Percentiles rank a stretch among this genome's conserved stretches.
phyloP scores from a whole-genome alignment of 257 asterid species.

The Jacaranda mimosifolia region DNA sequence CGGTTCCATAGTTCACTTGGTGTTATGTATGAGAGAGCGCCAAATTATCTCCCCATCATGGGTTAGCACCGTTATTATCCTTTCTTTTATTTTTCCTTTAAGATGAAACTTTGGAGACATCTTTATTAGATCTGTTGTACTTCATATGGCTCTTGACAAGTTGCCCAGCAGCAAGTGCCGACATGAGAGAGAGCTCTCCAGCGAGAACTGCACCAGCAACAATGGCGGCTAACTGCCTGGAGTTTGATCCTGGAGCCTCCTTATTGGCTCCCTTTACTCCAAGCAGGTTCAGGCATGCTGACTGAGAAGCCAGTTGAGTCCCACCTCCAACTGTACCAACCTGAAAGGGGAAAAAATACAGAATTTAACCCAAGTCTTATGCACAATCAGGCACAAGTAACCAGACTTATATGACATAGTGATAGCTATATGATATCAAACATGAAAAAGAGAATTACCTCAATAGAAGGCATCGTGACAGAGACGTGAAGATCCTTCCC shows the following conservation, averaged over 20 bases:
- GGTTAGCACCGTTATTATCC: slow-evolving; percentile 4
- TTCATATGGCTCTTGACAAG: slow-evolving; percentile 62
- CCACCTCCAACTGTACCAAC: slow-evolving; percentile 58
- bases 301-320: slow-evolving; percentile 52
- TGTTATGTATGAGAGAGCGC: background rate
- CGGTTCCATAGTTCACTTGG: background rate
- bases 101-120: slow-evolving; percentile 24
- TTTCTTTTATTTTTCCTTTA: background rate
- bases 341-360: slow-evolving; percentile 19
- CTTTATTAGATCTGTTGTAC: slow-evolving; percentile 50
- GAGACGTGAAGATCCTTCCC: slow-evolving; percentile 56
- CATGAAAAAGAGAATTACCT: slow-evolving; percentile 30
- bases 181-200: slow-evolving; percentile 57
- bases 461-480: slow-evolving; percentile 55
- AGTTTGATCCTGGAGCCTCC: slow-evolving; percentile 51
- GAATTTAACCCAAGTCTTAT: background rate
- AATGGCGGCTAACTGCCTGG: slow-evolving; percentile 46
- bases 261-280: slow-evolving; percentile 55
- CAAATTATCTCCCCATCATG: background rate
- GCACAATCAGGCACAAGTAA: background rate
- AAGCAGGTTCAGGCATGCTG: slow-evolving; percentile 53
- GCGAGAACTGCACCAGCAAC: slow-evolving; percentile 57
- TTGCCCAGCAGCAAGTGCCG: slow-evolving; percentile 58
- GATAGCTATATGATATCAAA: background rate
- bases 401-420: background rate